Conservation (phyloP, 1,284 basidiomycete species). For the Cryptococcus sp. region DNA sequence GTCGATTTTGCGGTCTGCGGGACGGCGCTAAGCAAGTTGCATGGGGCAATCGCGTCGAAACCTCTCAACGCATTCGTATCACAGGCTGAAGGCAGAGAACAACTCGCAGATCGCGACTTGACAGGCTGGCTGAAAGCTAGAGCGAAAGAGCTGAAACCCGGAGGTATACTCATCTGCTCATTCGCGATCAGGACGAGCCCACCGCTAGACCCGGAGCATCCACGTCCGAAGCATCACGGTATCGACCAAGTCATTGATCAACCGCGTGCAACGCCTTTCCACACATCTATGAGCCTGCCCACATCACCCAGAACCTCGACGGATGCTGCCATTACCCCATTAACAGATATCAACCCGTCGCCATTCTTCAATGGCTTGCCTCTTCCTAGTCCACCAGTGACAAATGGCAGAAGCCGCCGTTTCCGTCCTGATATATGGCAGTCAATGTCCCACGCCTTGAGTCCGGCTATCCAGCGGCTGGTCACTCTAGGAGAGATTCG, state of each 20-base stretch:
- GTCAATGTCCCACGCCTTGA: constrained; percentile 23
- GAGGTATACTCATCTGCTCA: constrained; percentile 22
- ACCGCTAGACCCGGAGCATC: background rate
- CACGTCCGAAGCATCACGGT: background rate
- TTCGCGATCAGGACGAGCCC: constrained; percentile 16
- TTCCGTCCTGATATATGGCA: constrained; percentile 27
- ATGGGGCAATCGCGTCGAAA: constrained; percentile 10
- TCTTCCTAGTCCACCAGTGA: constrained; percentile 11
- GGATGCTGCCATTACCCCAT: constrained; percentile 7
- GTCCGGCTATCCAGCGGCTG: constrained; percentile 23
- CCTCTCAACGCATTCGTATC: constrained; percentile 14
- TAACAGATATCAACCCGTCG: constrained; percentile 12
- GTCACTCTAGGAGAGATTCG: constrained; percentile 29
- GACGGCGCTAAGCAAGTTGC: constrained; percentile 19
- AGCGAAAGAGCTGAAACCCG: constrained; percentile 20
- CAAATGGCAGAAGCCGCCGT: constrained; percentile 3
- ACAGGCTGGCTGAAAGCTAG: constrained; percentile 18
- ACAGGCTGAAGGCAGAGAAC: constrained; percentile 19
- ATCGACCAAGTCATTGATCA: background rate
- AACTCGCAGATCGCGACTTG: constrained; percentile 20
- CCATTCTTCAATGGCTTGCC: constrained; percentile 6
- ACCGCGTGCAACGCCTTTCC: constrained; percentile 4
- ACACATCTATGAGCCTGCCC: constrained; percentile 7
- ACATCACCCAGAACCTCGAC: constrained; percentile 13
- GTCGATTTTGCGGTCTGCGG: constrained; percentile 23